Evolutionary conservation across 495 filamentous ascomycete species (phyloP), one percentile per base, ranked within the genome.

Genomic region (Aspergillus carlsbadensis): DNA sequence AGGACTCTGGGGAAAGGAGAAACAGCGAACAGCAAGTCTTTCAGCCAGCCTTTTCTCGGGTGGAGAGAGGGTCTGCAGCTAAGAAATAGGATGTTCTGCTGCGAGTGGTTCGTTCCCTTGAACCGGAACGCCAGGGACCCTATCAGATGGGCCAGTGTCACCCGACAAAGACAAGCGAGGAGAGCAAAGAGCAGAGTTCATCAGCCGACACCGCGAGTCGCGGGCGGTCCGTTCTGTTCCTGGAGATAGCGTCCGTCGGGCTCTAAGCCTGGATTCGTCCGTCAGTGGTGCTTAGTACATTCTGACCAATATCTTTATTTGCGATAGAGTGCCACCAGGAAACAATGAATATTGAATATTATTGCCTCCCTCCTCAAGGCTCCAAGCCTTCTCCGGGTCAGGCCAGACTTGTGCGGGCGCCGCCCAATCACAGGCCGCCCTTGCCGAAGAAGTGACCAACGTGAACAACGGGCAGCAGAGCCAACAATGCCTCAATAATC

Each of bases 141-240:
- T 40, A 56, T 56, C 53, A 56, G 44, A 13, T 34, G 35, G 41
- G 22, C n/a, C 34, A 35, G 54, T 50, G 54, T 57, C 54, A 57
- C 45, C 54, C 54, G 54, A 57, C 53, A 29, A 4, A n/a, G n/a
- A n/a, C n/a, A n/a, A 56, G 22, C 11, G 45, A 37, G 36, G 13
- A 40, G 37, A 22, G 45, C 45, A 26, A 43, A 42, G 45, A 57
- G 26, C 15, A 50, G 39, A 49, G 54, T 57, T 57, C 45, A 57
- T 50, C 54, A 57, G 45, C 45, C 26, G 54, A 50, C 45, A 48
- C 7, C 22, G 41, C 26, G 3, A 29, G 26, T 29, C 22, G 5
- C 21, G 13, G n/a, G 49, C 21, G 44, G 54, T 50, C 37, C 45
- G 26, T 50, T 50, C 46, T 42, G 54, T 57, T 57, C 54, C 45